Conservation (phyloP, 176 grass and related monocot genomes). For the Triticum urartu region DNA sequence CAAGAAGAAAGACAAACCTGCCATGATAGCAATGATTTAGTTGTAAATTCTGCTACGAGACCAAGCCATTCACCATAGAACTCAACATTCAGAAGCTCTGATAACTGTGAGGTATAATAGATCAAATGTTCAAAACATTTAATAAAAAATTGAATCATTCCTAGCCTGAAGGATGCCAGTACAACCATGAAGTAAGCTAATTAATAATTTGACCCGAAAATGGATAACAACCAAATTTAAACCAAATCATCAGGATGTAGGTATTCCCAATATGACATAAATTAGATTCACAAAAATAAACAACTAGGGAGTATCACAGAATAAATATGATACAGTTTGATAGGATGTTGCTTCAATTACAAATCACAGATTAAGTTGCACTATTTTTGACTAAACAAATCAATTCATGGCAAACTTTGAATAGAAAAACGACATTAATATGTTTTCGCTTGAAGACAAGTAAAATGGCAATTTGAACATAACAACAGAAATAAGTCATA, state of each 20-base stretch:
- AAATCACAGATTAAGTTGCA: background rate
- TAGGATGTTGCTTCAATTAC: background rate
- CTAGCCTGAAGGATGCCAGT: background rate
- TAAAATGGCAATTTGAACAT: background rate
- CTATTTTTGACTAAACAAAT: background rate
- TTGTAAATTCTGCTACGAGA: constrained; percentile 91
- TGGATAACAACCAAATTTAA: constrained; percentile 5
- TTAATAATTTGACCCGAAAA: background rate
- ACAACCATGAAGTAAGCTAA: constrained; percentile 23
- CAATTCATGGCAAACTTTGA: background rate
- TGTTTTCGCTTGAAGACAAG: background rate
- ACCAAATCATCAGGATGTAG: constrained; percentile 4
- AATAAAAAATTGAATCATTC: background rate
- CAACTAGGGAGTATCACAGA: background rate
- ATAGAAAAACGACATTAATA: background rate
- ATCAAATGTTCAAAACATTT: background rate
- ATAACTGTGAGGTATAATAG: constrained; percentile 60
- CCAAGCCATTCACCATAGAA: constrained; percentile 97
- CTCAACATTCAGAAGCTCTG: constrained; percentile 87
- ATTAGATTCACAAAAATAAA: background rate
- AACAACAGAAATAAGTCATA: background rate
- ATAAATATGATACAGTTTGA: constrained; percentile 16
- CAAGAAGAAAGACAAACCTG: constrained; percentile 68
- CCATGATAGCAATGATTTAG: constrained; percentile 94
- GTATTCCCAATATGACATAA: background rate